Percentiles rank a stretch among this genome's conserved stretches.
phyloP scores from a whole-genome alignment of 73 alveolate genomes.

The Symbiodinium natans region DNA sequence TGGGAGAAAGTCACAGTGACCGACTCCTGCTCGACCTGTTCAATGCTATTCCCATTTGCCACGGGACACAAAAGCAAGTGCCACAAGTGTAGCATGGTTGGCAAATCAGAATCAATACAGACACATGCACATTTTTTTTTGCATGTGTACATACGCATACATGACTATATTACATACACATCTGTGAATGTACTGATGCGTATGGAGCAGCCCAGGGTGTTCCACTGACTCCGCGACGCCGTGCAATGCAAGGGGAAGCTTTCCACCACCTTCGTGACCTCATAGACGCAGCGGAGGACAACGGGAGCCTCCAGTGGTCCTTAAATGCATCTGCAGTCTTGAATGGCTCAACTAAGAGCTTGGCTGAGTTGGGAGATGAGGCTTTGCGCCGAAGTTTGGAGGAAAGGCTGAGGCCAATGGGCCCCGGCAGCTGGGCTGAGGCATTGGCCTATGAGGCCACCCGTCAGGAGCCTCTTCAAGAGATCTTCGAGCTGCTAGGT shows the following conservation, averaged over 20 bases:
- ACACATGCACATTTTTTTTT: too few relatives aligned
- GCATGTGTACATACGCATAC: too few relatives aligned
- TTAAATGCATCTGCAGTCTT: neutral
- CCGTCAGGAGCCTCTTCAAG: constrained; percentile 13
- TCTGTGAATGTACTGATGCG: too few relatives aligned
- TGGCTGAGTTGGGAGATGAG: constrained; percentile 46
- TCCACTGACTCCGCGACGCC: neutral
- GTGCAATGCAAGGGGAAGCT: constrained; percentile 11
- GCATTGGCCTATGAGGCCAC: constrained; percentile 20
- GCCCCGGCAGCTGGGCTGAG: constrained; percentile 77
- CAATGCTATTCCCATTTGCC: too few relatives aligned
- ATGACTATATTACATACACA: too few relatives aligned
- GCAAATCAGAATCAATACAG: too few relatives aligned
- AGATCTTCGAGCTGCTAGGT: constrained; percentile 31
- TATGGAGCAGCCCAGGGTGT: too few relatives aligned
- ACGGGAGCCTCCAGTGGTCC: neutral
- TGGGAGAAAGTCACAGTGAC: too few relatives aligned
- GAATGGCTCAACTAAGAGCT: constrained; percentile 79
- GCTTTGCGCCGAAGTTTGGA: constrained; percentile 24
- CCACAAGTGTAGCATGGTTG: too few relatives aligned
- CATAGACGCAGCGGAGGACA: constrained; percentile 68
- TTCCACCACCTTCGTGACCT: constrained; percentile 42
- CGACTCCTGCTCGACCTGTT: too few relatives aligned
- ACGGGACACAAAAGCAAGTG: too few relatives aligned
- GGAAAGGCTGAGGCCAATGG: constrained; percentile 28